These are phyloP conservation scores for Prunus armeniaca DNA, from an alignment of 306 rosid species.

Conservation along the genomic window DNA sequence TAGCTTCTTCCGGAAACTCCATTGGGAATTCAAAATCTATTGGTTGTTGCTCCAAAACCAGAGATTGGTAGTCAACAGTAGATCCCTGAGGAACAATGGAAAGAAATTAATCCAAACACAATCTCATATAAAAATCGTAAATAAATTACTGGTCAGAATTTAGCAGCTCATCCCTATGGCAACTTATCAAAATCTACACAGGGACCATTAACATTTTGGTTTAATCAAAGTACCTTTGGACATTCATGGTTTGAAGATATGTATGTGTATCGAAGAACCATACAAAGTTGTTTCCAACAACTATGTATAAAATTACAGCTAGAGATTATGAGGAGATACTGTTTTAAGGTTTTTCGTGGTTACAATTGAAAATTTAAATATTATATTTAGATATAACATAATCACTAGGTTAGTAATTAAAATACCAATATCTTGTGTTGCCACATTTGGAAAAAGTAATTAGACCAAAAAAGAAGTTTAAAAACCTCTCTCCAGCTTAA, in stretches of 20 bases:
- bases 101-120: conserved; percentile 32
- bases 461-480: neutral
- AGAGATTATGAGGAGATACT: too few relatives aligned
- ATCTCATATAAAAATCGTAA: conserved; percentile 3
- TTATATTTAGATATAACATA: neutral
- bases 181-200: neutral
- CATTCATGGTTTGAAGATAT: neutral
- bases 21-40: conserved; percentile 49
- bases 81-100: conserved; percentile 35
- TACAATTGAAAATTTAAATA: too few relatives aligned
- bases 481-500: neutral
- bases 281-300: neutral
- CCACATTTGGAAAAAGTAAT: neutral
- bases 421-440: neutral
- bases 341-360: too few relatives aligned
- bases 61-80: conserved; percentile 35
- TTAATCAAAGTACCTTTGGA: neutral
- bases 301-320: neutral
- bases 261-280: neutral
- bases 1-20: conserved; percentile 41
- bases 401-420: neutral
- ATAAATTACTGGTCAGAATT: neutral
- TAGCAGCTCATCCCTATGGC: too few relatives aligned
- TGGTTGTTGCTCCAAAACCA: conserved; percentile 35
- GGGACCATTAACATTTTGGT: neutral